Evolutionary conservation across 352 stramenopile genomes (phyloP), one percentile per base, ranked within the genome.

Genomic region (Aphanomyces euteiches): DNA sequence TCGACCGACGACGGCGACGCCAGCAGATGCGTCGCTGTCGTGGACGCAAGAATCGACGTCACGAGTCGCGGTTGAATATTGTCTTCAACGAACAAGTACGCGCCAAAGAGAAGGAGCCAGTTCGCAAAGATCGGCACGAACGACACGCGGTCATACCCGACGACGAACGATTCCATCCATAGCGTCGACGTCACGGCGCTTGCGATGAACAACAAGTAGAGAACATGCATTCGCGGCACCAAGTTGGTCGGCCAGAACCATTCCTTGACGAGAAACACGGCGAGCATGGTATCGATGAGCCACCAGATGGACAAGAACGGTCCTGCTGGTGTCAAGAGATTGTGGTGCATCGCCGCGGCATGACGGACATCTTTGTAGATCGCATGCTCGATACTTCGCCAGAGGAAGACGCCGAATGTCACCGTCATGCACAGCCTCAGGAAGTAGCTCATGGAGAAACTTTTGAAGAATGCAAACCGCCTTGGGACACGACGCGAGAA

Each of bases 291-390:
- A 77, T 93, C 92, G 75, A 93, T 93, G 54, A 93, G 65, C 1
- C 84, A 78, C 84, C 86, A 93, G 76, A 93, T 92, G 47, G 80
- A 78, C 71, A 93, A 93, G 43, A 83, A 83, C 74, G 84, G 89
- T 36, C 78, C 75, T 38, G 81, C 83, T 34, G 86, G 86, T 56
- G 86, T 93, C 75, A 93, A 83, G 66, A 92, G 54, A 37, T 61
- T 61, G 17, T 28, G 78, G 70, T 84, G 19, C 0, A 41, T 41
- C 41, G 39, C 41, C 8, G 40, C 21, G 15, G 59, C 41, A 5
- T 56, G 41, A 21, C 41, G 38, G 5, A 41, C 38, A 28, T 50
- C 39, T 15, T 17, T 38, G 19, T 17, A 28, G 19, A 40, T 37
- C 2, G 41, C 5, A 34, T 50, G 59, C 5, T 57, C 59, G 15